Evolutionary conservation across 768 basidiomycete species (phyloP), one percentile per base, ranked within the genome.

Genomic region (Podaxis mareebaensis): DNA sequence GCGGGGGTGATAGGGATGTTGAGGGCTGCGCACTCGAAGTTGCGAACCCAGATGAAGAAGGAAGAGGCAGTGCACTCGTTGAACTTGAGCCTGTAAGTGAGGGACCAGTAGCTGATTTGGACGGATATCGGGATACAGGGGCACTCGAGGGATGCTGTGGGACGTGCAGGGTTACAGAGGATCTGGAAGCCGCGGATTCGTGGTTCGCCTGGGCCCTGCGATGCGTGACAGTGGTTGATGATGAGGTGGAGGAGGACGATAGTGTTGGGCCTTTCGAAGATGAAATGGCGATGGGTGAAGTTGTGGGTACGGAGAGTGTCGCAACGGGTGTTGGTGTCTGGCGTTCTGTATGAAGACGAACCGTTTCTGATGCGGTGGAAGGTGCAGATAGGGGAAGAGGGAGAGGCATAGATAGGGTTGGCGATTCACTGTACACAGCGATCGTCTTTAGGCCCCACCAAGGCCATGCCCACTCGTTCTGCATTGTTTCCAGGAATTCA

Each of bases 401-500:
- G 17, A 61, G 42, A 13, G 60, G 60, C 60, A 53, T 53, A 10
- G 60, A 53, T 7, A 61, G 28, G 20, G 60, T 53, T 2, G 60
- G 5, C 7, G 51, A 53, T 28, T 61, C 60, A 20, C 52, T 61
- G 20, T 53, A 53, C 3, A 61, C 52, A 8, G 60, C 20, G 26
- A 61, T 61, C 17, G 52, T 61, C 30, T 61, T 46, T 15, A 61
- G 40, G 13, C 60, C 60, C 60, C 60, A 61, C n/a, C 42, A 46
- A 15, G 60, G 53, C 60, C 60, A 61, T 22, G 13, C 39, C 60
- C 60, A 61, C 10, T 61, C 60, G 10, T 61, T 61, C 51, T 61
- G 60, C 60, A 61, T 61, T 3, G 52, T 61, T 33, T 61, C 60
- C 39, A 61, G 40, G 33, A 61, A 61, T 30, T 61, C 60, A 30